These are phyloP conservation scores for Metarhizium rileyi DNA, from an alignment of 2,329 filamentous ascomycete species.

Conservation along the genomic window DNA sequence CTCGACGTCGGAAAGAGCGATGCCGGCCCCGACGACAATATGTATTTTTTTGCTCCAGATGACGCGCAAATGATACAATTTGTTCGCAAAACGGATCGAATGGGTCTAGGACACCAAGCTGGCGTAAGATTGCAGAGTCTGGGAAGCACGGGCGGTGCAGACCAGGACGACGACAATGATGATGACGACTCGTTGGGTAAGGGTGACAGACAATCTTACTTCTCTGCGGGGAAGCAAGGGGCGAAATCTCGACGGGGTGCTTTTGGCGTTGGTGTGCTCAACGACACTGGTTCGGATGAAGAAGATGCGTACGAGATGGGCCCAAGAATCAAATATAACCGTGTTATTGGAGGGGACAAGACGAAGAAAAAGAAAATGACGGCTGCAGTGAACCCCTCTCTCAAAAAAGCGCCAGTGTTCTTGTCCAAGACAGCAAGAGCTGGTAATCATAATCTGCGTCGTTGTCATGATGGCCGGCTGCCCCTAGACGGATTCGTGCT, in stretches of 20 bases:
- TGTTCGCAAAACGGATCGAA: conserved; percentile 54
- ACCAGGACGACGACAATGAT: conserved; percentile 41
- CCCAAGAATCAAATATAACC: conserved; percentile 80
- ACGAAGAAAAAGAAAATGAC: conserved; percentile 55
- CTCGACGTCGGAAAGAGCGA: conserved; percentile 38
- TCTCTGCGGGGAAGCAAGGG: conserved; percentile 37
- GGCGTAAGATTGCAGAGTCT: conserved; percentile 41
- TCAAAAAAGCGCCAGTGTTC: conserved; percentile 63
- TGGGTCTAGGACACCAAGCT: conserved; percentile 59
- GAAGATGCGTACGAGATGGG: conserved; percentile 92
- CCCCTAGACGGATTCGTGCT: conserved; percentile 75
- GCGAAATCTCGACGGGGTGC: conserved; percentile 45
- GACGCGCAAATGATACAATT: conserved; percentile 63
- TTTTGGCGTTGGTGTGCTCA: conserved; percentile 80
- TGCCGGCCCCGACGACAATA: conserved; percentile 32
- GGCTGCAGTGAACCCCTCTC: conserved; percentile 50
- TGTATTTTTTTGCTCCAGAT: conserved; percentile 76
- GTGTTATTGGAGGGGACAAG: conserved; percentile 70
- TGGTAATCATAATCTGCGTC: conserved; percentile 31
- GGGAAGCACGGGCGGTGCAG: conserved; percentile 24
- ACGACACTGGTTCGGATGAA: conserved; percentile 89
- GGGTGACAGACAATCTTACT: conserved; percentile 9
- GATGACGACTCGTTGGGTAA: conserved; percentile 12
- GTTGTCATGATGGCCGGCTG: conserved; percentile 74
- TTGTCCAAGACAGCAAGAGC: conserved; percentile 46